These are phyloP conservation scores for Primulina tabacum DNA, from an alignment of 257 asterid genomes.

Conservation along the genomic window DNA sequence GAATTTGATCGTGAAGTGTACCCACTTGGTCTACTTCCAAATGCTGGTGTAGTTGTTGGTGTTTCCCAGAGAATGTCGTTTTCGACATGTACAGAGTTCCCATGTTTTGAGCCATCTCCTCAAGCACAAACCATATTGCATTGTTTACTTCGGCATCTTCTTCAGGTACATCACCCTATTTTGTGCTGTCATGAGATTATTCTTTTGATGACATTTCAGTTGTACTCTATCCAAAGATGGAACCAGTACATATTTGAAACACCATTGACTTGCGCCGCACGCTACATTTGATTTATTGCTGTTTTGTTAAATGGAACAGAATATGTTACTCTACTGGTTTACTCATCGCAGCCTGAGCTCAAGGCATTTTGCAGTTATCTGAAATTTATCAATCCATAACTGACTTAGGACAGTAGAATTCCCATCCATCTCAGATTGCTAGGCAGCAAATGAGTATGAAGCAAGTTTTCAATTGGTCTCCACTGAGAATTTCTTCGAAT, in stretches of 20 bases:
- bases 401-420: constrained; percentile 3
- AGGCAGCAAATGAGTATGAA: neutral
- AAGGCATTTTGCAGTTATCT: constrained; percentile 11
- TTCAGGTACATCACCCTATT: constrained; percentile 59
- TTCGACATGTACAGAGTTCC: constrained; percentile 97
- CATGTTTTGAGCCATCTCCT: constrained; percentile 98
- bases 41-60: constrained; percentile 97
- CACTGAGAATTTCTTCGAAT: neutral
- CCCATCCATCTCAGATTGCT: constrained; percentile 5
- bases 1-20: constrained; percentile 99
- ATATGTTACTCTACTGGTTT: constrained; percentile 10
- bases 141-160: constrained; percentile 97
- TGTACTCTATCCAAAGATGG: constrained; percentile 15
- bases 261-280: neutral
- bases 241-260: constrained; percentile 9
- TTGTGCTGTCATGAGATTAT: constrained; percentile 17
- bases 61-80: constrained; percentile 98
- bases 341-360: constrained; percentile 4
- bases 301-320: constrained; percentile 6
- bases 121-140: constrained; percentile 99
- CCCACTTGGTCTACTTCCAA: constrained; percentile 98
- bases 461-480: constrained; percentile 10
- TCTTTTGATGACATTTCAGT: constrained; percentile 3
- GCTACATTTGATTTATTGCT: constrained; percentile 2
- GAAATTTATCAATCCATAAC: constrained; percentile 7